phyloP scores from a whole-genome alignment of 192 early-diverging fungal genomes.

The Entrophospora sp. region DNA sequence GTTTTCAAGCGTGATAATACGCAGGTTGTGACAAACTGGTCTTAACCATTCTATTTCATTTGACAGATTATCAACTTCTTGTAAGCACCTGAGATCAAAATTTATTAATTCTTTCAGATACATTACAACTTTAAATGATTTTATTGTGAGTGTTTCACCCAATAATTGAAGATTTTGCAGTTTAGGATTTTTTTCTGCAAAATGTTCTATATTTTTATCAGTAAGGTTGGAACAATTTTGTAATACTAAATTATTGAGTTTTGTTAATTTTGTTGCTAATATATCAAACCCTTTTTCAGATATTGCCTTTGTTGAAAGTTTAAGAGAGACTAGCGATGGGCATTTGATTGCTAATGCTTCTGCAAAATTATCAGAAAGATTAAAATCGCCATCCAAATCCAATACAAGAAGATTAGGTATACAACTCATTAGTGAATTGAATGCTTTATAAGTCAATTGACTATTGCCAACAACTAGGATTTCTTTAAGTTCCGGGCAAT shows the following conservation, averaged over 20 bases:
- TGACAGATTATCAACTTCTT: neutral
- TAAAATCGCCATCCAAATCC: conserved; percentile 9
- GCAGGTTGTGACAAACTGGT: neutral
- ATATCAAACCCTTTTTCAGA: conserved; percentile 1
- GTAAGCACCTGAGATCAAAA: neutral
- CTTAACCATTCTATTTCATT: neutral
- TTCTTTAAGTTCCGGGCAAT: neutral
- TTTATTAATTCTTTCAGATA: neutral
- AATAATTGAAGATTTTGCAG: neutral
- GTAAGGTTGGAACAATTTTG: conserved; percentile 6
- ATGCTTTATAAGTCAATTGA: neutral
- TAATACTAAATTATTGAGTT: neutral
- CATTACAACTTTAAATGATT: neutral
- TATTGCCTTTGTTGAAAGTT: conserved; percentile 11
- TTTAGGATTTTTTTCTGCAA: neutral
- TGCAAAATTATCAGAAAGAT: conserved; percentile 10
- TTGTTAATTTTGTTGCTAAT: neutral
- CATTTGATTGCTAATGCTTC: conserved; percentile 11
- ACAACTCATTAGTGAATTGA: conserved; percentile 8
- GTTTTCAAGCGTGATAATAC: neutral
- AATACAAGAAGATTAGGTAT: conserved; percentile 6
- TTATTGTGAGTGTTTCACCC: neutral
- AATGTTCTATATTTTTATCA: neutral
- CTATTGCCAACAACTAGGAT: conserved; percentile 24
- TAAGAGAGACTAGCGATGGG: neutral